These are phyloP conservation scores for Aspergillus persii DNA, from an alignment of 2,329 filamentous ascomycete species.

Conservation along the genomic window DNA sequence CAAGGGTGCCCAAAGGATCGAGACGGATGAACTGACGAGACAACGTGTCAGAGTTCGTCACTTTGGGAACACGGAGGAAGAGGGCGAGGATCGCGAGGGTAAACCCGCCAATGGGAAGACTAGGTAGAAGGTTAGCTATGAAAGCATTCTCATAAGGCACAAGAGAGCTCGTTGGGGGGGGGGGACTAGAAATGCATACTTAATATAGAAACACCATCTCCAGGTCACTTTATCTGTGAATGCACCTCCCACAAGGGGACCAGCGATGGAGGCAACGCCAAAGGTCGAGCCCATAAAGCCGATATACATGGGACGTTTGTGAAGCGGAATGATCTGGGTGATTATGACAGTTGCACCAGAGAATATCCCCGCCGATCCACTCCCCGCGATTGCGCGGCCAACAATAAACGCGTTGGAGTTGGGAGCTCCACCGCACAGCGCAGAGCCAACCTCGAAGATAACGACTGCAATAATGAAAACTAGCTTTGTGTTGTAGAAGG, in stretches of 20 bases:
- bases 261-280: not conserved
- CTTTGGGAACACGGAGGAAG: not conserved
- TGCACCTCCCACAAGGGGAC: not conserved
- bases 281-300: not conserved
- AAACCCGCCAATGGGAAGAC: not conserved
- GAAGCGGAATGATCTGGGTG: not conserved
- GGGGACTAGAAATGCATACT: not conserved
- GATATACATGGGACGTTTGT: not conserved
- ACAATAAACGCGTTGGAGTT: not conserved
- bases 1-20: not conserved
- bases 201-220: slow-evolving; percentile 1
- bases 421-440: not conserved
- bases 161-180: not conserved
- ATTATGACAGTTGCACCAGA: not conserved
- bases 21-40: not conserved
- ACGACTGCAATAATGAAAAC: not conserved
- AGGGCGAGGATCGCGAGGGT: not conserved
- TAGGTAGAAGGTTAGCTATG: not conserved
- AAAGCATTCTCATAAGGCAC: not conserved
- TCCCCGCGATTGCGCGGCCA: not conserved
- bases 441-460: not conserved
- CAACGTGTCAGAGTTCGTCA: not conserved
- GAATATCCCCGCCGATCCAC: not conserved
- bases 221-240: not conserved
- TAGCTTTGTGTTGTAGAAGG: not conserved